phyloP scores from a whole-genome alignment of 2,329 filamentous ascomycete species.

The Cyclaneusma minus region DNA sequence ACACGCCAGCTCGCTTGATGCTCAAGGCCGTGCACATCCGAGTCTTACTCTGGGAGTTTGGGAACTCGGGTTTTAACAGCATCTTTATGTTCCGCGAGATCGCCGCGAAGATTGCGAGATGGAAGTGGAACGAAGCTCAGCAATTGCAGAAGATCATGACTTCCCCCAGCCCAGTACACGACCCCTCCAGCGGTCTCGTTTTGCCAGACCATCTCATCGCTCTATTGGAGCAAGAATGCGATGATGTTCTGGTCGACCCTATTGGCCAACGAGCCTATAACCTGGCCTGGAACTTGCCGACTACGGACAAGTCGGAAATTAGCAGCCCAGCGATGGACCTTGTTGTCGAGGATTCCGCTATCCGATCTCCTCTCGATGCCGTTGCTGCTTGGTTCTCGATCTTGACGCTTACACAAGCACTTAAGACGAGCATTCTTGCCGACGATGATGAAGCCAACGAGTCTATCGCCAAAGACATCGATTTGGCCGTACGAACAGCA shows the following conservation, averaged over 20 bases:
- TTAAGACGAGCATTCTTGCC: conserved; percentile 45
- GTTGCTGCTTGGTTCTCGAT: conserved; percentile 86
- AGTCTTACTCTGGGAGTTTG: conserved; percentile 69
- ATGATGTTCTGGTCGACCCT: conserved; percentile 62
- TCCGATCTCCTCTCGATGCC: conserved; percentile 77
- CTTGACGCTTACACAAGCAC: conserved; percentile 50
- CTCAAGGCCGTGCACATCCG: conserved; percentile 83
- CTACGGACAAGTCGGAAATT: conserved; percentile 45
- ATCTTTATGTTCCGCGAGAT: conserved; percentile 50
- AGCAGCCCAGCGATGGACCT: conserved; percentile 62
- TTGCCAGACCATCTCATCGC: conserved; percentile 63
- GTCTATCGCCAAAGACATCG: conserved; percentile 34
- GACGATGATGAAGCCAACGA: conserved; percentile 25
- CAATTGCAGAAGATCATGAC: conserved; percentile 36
- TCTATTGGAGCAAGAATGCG: conserved; percentile 65
- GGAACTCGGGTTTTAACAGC: conserved; percentile 48
- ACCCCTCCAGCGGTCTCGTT: conserved; percentile 18
- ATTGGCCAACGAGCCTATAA: conserved; percentile 81
- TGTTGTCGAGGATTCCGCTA: conserved; percentile 72
- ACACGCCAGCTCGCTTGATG: conserved; percentile 73
- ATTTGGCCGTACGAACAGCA: conserved; percentile 55
- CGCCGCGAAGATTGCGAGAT: conserved; percentile 57
- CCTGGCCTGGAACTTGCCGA: conserved; percentile 72
- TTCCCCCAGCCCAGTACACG: conserved; percentile 23
- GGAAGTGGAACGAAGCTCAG: conserved; percentile 70